These are phyloP conservation scores for Plasmopara viticola DNA, from an alignment of 352 stramenopile genomes.

Conservation along the genomic window DNA sequence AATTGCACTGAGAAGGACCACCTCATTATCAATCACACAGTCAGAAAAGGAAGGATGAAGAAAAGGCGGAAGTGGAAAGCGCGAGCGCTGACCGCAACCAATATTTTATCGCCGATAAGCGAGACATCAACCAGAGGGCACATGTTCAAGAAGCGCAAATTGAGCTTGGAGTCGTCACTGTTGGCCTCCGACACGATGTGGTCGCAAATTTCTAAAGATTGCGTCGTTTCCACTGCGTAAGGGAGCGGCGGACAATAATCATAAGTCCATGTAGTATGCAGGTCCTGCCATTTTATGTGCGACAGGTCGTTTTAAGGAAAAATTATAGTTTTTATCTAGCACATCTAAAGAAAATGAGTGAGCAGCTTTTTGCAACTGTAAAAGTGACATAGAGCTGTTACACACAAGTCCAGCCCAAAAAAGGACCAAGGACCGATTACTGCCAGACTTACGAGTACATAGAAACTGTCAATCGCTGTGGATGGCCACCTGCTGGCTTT, in stretches of 20 bases:
- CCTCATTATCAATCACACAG: slow-evolving; percentile 2
- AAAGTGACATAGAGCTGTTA: too few relatives aligned
- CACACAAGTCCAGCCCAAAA: too few relatives aligned
- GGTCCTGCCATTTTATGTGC: too few relatives aligned
- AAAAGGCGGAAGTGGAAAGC: slow-evolving; percentile 13
- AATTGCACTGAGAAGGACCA: not conserved
- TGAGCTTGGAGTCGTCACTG: slow-evolving; percentile 60
- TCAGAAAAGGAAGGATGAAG: slow-evolving; percentile 8
- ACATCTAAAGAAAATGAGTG: too few relatives aligned
- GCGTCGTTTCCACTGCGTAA: slow-evolving; percentile 2
- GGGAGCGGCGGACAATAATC: not conserved
- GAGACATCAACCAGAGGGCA: slow-evolving; percentile 7
- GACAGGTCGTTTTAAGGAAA: too few relatives aligned
- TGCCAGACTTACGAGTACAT: too few relatives aligned
- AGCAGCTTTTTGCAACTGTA: too few relatives aligned
- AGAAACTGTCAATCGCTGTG: too few relatives aligned
- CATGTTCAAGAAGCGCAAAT: slow-evolving; percentile 38
- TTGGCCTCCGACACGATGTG: slow-evolving; percentile 59
- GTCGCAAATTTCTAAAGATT: slow-evolving; percentile 54
- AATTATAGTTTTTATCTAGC: too few relatives aligned
- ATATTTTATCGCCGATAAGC: slow-evolving; percentile 1
- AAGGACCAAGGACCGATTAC: too few relatives aligned
- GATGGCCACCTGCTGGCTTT: too few relatives aligned
- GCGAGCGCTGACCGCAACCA: not conserved
- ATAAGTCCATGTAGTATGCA: not conserved